Percentiles rank a stretch among this genome's conserved stretches.
Evolutionary conservation across 768 basidiomycete genomes (phyloP).

Genomic region (Coprinopsis sp.): DNA sequence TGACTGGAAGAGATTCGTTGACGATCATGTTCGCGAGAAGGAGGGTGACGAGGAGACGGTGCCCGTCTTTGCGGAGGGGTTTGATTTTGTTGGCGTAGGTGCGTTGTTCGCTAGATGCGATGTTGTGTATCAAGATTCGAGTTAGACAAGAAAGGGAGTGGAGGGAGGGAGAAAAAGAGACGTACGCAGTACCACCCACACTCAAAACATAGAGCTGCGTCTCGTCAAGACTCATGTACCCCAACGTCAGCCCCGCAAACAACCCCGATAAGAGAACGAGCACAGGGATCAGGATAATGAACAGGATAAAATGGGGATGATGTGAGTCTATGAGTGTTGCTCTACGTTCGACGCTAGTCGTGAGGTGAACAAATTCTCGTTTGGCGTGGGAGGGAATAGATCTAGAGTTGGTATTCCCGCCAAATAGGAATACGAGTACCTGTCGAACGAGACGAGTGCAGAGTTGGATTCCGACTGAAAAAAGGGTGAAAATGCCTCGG

Average conservation of each 20-base stretch:
- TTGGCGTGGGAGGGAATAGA: too few species aligned
- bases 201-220: slow-evolving; percentile 87
- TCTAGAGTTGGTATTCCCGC: too few species aligned
- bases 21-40: slow-evolving; percentile 89
- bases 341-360: too few species aligned
- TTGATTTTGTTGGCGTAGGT: slow-evolving; percentile 79
- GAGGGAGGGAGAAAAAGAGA: neutral
- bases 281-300: slow-evolving; percentile 67
- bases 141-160: slow-evolving; percentile 3
- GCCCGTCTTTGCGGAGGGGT: slow-evolving; percentile 81
- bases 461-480: too few species aligned
- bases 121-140: neutral
- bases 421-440: too few species aligned
- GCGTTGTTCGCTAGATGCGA: slow-evolving; percentile 60
- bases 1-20: slow-evolving; percentile 83
- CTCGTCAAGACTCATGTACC: slow-evolving; percentile 90
- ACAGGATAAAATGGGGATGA: slow-evolving; percentile 24
- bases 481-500: too few species aligned
- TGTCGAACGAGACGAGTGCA: too few species aligned
- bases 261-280: slow-evolving; percentile 80
- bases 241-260: slow-evolving; percentile 89
- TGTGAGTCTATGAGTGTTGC: neutral
- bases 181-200: slow-evolving; percentile 76
- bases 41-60: slow-evolving; percentile 77
- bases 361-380: too few species aligned